Evolutionary conservation across 805 yeast genomes (phyloP).

Genomic region (Pichia eremophila): DNA sequence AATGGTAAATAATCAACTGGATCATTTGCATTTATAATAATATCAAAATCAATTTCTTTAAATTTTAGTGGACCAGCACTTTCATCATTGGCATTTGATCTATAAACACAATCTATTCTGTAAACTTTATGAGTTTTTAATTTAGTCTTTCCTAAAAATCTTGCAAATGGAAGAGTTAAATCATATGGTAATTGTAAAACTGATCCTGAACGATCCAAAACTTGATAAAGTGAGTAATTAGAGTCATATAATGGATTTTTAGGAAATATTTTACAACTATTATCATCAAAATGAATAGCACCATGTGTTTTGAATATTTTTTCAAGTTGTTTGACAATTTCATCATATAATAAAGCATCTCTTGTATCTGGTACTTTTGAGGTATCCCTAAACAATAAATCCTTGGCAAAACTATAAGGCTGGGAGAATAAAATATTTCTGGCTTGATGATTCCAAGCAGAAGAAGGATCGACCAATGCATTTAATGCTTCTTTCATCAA

Average conservation of each 20-base stretch:
- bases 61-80: conserved; percentile 71
- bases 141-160: conserved; percentile 62
- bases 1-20: conserved; percentile 31
- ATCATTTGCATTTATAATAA: conserved; percentile 36
- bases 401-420: conserved; percentile 77
- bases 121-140: conserved; percentile 50
- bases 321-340: conserved; percentile 52
- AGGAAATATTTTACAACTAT: conserved; percentile 68
- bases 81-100: conserved; percentile 48
- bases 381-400: conserved; percentile 65
- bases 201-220: conserved; percentile 78
- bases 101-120: conserved; percentile 72
- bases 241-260: conserved; percentile 62
- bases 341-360: conserved; percentile 49
- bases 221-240: conserved; percentile 61
- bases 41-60: conserved; percentile 82
- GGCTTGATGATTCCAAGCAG: conserved; percentile 92
- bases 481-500: conserved; percentile 80
- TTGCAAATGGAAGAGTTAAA: conserved; percentile 80
- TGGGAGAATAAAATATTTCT: conserved; percentile 78
- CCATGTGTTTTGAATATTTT: conserved; percentile 72
- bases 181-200: conserved; percentile 87
- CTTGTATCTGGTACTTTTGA: conserved; percentile 21
- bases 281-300: conserved; percentile 58
- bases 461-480: conserved; percentile 78